phyloP scores from a whole-genome alignment of 2,329 filamentous ascomycete species.

The Emergomyces pasteurianus region DNA sequence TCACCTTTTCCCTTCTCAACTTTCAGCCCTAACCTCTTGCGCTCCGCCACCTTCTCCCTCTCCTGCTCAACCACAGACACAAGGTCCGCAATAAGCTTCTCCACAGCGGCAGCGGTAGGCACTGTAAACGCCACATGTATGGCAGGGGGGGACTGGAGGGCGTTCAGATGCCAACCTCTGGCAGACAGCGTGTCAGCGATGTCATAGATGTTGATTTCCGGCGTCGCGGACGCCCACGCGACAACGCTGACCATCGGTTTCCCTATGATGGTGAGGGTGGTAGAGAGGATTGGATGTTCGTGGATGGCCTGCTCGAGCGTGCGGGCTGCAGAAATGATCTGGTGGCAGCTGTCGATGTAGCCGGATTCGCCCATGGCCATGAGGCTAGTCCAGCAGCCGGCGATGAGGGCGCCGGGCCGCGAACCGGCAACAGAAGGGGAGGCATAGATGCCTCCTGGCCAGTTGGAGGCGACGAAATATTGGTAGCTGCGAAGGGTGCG shows the following conservation, averaged over 20 bases:
- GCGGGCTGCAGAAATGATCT: conserved; percentile 79
- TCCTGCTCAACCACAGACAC: conserved; percentile 50
- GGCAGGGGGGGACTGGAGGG: conserved; percentile 78
- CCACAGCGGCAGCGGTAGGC: conserved; percentile 69
- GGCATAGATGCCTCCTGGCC: conserved; percentile 92
- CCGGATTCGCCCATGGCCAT: conserved; percentile 80
- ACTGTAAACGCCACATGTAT: conserved; percentile 91
- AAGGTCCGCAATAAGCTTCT: conserved; percentile 63
- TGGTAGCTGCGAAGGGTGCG: conserved; percentile 71
- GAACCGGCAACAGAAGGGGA: conserved; percentile 86
- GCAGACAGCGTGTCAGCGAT: conserved; percentile 76
- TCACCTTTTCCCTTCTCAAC: conserved; percentile 47
- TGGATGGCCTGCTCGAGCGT: conserved; percentile 66
- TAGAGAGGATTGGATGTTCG: conserved; percentile 53
- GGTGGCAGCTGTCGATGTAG: conserved; percentile 74
- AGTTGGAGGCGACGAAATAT: conserved; percentile 92
- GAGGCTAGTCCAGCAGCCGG: conserved; percentile 86
- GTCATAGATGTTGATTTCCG: conserved; percentile 78
- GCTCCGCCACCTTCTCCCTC: conserved; percentile 66
- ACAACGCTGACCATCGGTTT: conserved; percentile 82
- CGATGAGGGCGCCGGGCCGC: conserved; percentile 84
- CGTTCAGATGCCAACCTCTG: conserved; percentile 91
- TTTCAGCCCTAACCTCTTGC: conserved; percentile 48
- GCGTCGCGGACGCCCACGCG: conserved; percentile 63
- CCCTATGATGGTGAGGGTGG: conserved; percentile 70